These are phyloP conservation scores for Mycena metata DNA, from an alignment of 768 basidiomycete species.

Conservation along the genomic window DNA sequence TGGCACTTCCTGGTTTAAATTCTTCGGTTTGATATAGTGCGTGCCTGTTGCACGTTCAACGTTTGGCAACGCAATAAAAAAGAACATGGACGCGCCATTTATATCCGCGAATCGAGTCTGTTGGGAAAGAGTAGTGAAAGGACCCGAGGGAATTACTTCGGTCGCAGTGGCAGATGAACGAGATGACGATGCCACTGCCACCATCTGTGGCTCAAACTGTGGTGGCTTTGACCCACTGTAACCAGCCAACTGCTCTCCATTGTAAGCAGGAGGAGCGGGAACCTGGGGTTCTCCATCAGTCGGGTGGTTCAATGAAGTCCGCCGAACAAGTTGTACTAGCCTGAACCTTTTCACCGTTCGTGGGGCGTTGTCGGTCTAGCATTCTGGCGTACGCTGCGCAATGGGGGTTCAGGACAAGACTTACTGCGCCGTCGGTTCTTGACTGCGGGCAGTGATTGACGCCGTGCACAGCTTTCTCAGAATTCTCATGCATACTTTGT, in stretches of 20 bases:
- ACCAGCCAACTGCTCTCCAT: background rate
- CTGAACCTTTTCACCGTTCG: slow-evolving; percentile 1
- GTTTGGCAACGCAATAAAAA: background rate
- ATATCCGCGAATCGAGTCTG: slow-evolving; percentile 36
- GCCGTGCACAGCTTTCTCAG: slow-evolving; percentile 7
- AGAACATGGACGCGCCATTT: slow-evolving; percentile 11
- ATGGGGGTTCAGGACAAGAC: background rate
- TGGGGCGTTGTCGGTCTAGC: background rate
- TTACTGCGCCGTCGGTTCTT: too few species aligned
- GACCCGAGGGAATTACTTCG: slow-evolving; percentile 28
- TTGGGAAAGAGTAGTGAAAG: slow-evolving; percentile 20
- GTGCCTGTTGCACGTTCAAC: slow-evolving; percentile 26
- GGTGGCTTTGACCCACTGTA: slow-evolving; percentile 15
- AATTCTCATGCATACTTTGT: background rate
- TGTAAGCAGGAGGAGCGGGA: slow-evolving; percentile 21
- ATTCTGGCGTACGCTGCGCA: background rate
- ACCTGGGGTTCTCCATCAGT: background rate
- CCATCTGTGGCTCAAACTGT: slow-evolving; percentile 11
- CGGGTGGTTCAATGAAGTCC: background rate
- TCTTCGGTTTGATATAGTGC: slow-evolving; percentile 27
- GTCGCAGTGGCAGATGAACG: slow-evolving; percentile 5
- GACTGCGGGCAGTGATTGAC: slow-evolving; percentile 30
- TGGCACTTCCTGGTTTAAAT: background rate
- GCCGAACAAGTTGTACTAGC: background rate
- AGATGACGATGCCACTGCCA: slow-evolving; percentile 22